Evolutionary conservation across 768 basidiomycete genomes (phyloP), one percentile per base, ranked within the genome.

Genomic region (Suillus alpinus): DNA sequence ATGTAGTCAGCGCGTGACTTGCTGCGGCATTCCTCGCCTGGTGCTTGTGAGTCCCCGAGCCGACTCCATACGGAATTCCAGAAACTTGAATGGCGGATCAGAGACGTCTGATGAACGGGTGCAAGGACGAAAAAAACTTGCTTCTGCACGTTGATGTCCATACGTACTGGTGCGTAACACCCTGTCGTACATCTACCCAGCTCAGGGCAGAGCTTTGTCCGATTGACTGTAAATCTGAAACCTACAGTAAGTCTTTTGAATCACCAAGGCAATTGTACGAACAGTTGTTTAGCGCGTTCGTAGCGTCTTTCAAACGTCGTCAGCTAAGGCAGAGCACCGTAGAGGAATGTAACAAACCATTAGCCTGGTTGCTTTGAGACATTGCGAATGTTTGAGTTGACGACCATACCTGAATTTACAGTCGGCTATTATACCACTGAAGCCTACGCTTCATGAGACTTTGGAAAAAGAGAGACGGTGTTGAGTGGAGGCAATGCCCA

Each of bases 81-180:
- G 81, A 74, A 63, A 88, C 87, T 88, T 63, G 31, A 58, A 8
- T 12, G 34, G 57, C 52, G 2, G 44, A 63, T 71, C 6, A 74
- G 62, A 56, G 13, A 52, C 26, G 34, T 53, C 4, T 9, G 49
- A 52, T 40, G 58, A 57, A 12, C 20, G 32, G 20, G 59, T 13
- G 63, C 52, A 64, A 58, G 41, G 50, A 52, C 43, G 7, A 29
- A 37, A 55, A 68, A 65, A 63, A 60, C 66, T 62, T 52, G 86
- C 88, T 80, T 78, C 85, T 87, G 71, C 87, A 89, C 6, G 80
- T 64, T 3, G 76, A 80, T 1, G 77, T 86, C 87, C 87, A 89
- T 41, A 70, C 66, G 6, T 80, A 81, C 3, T 70, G 72, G 58
- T 86, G 78, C 13, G 71, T 72, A 0, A 77, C 76, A 0, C 86